Conservation (phyloP, 2,329 filamentous ascomycete genomes). For the Fusarium continuum region DNA sequence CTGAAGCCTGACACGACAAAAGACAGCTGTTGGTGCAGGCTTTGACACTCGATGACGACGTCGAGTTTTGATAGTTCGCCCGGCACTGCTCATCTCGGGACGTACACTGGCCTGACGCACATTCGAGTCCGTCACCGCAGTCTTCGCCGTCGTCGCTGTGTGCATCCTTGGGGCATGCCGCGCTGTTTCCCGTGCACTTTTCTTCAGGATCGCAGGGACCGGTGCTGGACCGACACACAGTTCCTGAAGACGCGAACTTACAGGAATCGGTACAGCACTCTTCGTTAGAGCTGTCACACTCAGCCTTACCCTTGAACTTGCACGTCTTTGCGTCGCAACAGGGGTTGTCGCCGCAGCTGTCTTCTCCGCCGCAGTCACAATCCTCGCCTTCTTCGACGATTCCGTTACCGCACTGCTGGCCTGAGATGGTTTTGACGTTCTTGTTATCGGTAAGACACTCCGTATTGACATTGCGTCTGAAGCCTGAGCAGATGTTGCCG, state of each 20-base stretch:
- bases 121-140: slow-evolving; percentile 78
- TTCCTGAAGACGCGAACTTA: slow-evolving; percentile 71
- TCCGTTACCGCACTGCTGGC: slow-evolving; percentile 91
- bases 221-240: slow-evolving; percentile 81
- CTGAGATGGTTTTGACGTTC: slow-evolving; percentile 81
- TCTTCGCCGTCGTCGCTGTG: slow-evolving; percentile 73
- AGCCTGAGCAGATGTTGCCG: slow-evolving; percentile 91
- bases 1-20: slow-evolving; percentile 78
- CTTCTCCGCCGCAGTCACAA: slow-evolving; percentile 88
- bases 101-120: slow-evolving; percentile 94
- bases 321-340: slow-evolving; percentile 91
- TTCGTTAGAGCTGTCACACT: slow-evolving; percentile 84
- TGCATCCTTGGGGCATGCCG: slow-evolving; percentile 77
- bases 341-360: slow-evolving; percentile 74
- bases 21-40: slow-evolving; percentile 77
- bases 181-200: slow-evolving; percentile 76
- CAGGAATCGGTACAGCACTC: slow-evolving; percentile 78
- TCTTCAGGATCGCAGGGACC: slow-evolving; percentile 88
- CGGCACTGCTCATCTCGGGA: slow-evolving; percentile 90
- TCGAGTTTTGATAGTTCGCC: slow-evolving; percentile 79
- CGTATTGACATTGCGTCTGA: slow-evolving; percentile 80
- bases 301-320: slow-evolving; percentile 77
- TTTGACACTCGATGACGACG: slow-evolving; percentile 77
- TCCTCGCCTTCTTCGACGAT: slow-evolving; percentile 96
- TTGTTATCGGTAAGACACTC: slow-evolving; percentile 86